Evolutionary conservation across 495 filamentous ascomycete genomes (phyloP), one percentile per base, ranked within the genome.

Genomic region (Neurospora sp.): DNA sequence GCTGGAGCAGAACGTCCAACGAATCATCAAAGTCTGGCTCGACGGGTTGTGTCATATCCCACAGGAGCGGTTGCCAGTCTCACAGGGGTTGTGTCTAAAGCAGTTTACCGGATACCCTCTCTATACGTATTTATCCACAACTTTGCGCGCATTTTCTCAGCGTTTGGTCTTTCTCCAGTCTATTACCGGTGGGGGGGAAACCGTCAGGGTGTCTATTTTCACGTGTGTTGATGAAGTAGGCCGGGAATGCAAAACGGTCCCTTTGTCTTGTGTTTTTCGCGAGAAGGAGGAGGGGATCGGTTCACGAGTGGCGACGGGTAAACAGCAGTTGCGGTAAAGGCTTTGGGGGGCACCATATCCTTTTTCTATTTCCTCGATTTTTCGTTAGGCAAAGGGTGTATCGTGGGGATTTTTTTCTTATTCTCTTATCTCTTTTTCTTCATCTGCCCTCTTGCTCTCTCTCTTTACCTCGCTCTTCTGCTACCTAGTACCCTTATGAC

Each of bases 201-300:
- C 39, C 44, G 44, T 71, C 42, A 59, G 73, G 44, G 42, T 59
- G 38, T 73, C 39, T 72, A 71, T 72, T 71, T 73, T 68, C 46
- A 68, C 69, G 69, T 75, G 69, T 75, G 73, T 75, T 73, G 68
- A 73, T 75, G 73, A 75, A 75, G 73, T 73, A 73, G 68, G 71
- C 42, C 71, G 73, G 73, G 59, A 75, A 75, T 75, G 73, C 73
- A 73, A 75, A 75, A 73, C 73, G 73, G 73, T 70, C 41, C 46
- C 59, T 72, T 16, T 40, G 37, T 73, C 39, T 42, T 74, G 42
- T 70, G 65, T 69, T 72, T 41, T 71, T 70, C 69, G 35, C 53
- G 20, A 65, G 38, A 39, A 39, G 35, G 12, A 38, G 42, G 6
- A 65, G 44, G n/a, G n/a, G 31, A 39, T 39, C 22, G 38, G 27